These are phyloP conservation scores for Cladophialophora exuberans DNA, from an alignment of 2,329 filamentous ascomycete genomes.

Conservation along the genomic window DNA sequence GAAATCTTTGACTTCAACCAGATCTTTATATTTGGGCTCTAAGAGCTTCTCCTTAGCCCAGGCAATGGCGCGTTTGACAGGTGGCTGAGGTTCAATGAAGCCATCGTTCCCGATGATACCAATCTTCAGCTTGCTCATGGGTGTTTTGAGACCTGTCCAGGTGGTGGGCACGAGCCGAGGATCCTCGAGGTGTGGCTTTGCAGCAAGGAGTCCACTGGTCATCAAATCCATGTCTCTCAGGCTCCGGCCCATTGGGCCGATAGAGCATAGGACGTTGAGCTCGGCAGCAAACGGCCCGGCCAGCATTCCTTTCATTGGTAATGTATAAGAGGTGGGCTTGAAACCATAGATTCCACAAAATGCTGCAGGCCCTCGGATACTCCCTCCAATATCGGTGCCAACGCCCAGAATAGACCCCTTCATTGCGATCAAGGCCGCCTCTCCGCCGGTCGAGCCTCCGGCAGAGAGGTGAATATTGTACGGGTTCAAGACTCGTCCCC, in stretches of 20 bases:
- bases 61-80: slow-evolving; percentile 55
- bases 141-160: slow-evolving; percentile 44
- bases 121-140: slow-evolving; percentile 50
- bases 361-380: slow-evolving; percentile 45
- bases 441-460: slow-evolving; percentile 61
- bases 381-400: slow-evolving; percentile 56
- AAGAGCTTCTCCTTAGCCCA: slow-evolving; percentile 42
- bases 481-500: slow-evolving; percentile 54
- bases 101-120: slow-evolving; percentile 69
- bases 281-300: slow-evolving; percentile 17
- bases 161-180: slow-evolving; percentile 54
- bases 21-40: slow-evolving; percentile 29
- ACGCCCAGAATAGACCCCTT: slow-evolving; percentile 58
- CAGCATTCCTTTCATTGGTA: slow-evolving; percentile 39
- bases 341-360: slow-evolving; percentile 47
- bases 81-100: slow-evolving; percentile 67
- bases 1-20: slow-evolving; percentile 54
- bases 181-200: slow-evolving; percentile 58
- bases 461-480: slow-evolving; percentile 55
- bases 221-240: slow-evolving; percentile 53
- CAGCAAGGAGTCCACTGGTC: slow-evolving; percentile 44
- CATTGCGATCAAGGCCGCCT: slow-evolving; percentile 59
- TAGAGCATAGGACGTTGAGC: slow-evolving; percentile 20
- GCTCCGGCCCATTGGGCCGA: slow-evolving; percentile 35
- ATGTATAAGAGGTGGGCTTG: slow-evolving; percentile 44